Evolutionary conservation across 1,284 basidiomycete species (phyloP).

Genomic region (Trametes pubescens): DNA sequence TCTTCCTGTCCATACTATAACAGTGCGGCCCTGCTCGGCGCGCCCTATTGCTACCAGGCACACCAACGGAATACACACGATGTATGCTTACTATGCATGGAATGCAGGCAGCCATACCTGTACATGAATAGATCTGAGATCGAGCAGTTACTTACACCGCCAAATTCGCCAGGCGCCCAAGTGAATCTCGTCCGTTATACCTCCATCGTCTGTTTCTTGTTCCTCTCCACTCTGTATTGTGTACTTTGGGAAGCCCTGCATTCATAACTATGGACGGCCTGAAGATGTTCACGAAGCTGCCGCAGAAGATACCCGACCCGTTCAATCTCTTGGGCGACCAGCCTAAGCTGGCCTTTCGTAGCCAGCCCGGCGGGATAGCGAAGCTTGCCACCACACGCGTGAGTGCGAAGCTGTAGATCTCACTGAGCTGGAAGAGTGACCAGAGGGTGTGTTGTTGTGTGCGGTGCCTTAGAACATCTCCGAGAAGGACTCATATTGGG

Average conservation of each 20-base stretch:
- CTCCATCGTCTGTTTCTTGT: background rate
- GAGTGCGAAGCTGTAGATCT: conserved; percentile 43
- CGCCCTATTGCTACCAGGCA: no score
- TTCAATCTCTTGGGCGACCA: conserved; percentile 87
- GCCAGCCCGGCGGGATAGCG: conserved; percentile 78
- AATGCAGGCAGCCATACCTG: no score
- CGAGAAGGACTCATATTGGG: conserved; percentile 82
- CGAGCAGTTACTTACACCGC: background rate
- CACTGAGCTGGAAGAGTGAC: background rate
- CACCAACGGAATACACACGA: no score
- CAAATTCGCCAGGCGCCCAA: background rate
- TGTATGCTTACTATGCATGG: no score
- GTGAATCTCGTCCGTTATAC: background rate
- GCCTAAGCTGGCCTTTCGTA: conserved; percentile 88
- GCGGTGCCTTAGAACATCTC: conserved; percentile 67
- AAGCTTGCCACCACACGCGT: conserved; percentile 78
- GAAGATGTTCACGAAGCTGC: conserved; percentile 60
- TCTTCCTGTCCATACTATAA: no score
- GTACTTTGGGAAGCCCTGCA: background rate
- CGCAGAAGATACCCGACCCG: conserved; percentile 75
- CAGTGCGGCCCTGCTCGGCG: no score
- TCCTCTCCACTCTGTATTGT: background rate
- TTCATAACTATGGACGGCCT: conserved; percentile 24
- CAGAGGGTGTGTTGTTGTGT: conserved; percentile 15
- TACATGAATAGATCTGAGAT: background rate